A percentile compares a stretch with the other conserved stretches of the same genome.
Conservation (phyloP, 139 green algal genomes). For the Closterium sp. region DNA sequence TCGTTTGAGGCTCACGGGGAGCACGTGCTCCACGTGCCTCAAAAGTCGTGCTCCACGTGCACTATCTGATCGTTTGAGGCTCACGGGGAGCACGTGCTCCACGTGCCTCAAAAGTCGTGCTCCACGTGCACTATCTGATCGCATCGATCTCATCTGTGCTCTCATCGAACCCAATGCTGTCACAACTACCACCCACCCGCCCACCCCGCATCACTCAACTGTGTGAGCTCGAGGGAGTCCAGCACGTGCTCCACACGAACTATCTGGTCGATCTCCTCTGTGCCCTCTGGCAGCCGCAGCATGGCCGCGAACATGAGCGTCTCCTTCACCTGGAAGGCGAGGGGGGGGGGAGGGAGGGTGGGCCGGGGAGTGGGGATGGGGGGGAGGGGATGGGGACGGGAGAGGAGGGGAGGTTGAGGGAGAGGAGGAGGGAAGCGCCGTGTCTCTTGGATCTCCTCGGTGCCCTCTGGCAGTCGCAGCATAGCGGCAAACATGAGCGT, state of each 20-base stretch:
- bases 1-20: no score
- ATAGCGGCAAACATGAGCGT: background rate
- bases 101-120: no score
- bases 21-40: no score
- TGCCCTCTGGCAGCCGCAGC: constrained; percentile 32
- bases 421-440: no score
- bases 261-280: constrained; percentile 35
- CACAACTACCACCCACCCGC: background rate
- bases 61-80: no score
- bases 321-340: constrained; percentile 25
- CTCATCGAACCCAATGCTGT: constrained; percentile 7
- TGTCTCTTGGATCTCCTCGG: no score
- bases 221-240: constrained; percentile 31
- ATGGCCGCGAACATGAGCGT: constrained; percentile 29
- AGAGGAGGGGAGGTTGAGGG: background rate
- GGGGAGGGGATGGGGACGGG: background rate
- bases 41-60: no score
- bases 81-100: no score
- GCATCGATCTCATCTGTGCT: constrained; percentile 30
- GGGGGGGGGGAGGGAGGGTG: no score
- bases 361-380: background rate
- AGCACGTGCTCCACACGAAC: constrained; percentile 42
- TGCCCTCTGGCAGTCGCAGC: background rate
- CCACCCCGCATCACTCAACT: background rate
- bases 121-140: no score